Base-by-base conservation (phyloP, 2,329 filamentous ascomycete genomes). In the Cladosporium sp. region DNA sequence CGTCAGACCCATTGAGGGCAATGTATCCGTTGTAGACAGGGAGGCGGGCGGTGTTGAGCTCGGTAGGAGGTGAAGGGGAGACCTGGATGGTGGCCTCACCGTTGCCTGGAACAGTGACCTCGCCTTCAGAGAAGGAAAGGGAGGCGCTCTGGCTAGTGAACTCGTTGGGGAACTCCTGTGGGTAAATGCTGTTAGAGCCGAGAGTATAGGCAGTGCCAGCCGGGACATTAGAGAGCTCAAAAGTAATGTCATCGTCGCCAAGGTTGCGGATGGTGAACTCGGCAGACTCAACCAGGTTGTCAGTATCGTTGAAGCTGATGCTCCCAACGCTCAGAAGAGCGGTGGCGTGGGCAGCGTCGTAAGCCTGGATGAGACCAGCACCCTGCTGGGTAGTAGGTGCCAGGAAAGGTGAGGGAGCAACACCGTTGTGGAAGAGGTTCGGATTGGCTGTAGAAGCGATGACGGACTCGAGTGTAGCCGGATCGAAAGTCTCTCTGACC, bases 261-360 rank as follows among this genome's bases (percentile, higher is more conserved):
- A 70, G 70, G 69, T 85, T 86, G 58, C 66, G 72, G 56, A 86
- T 71, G 34, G 70, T 75, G 61, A 85, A 82, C 55, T 75, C 74
- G 38, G 75, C 68, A 2, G 68, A 69, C 9, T 70, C 64, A 39
- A 64, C 63, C 54, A 82, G 76, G 69, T 84, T 63, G 56, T 80
- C 78, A 0, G 80, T 82, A 63, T 86, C 82, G 61, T 85, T 85
- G 68, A 85, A 84, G 3, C 79, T 75, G 12, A 86, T 66, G 62
- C 76, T 79, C n/a, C 78, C 78, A 8, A 73, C 74, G 58, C 74
- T 76, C 17, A 85, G 68, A 11, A 79, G 60, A 2, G 76, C 75
- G 2, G 72, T 79, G 13, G 77, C 70, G 56, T 78, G 74, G 5
- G 81, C 78, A 3, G 80, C 79, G 51, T 83, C 78, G 54, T 78